Conservation (phyloP, 2,329 filamentous ascomycete species). For the Monosporascus cannonballus region DNA sequence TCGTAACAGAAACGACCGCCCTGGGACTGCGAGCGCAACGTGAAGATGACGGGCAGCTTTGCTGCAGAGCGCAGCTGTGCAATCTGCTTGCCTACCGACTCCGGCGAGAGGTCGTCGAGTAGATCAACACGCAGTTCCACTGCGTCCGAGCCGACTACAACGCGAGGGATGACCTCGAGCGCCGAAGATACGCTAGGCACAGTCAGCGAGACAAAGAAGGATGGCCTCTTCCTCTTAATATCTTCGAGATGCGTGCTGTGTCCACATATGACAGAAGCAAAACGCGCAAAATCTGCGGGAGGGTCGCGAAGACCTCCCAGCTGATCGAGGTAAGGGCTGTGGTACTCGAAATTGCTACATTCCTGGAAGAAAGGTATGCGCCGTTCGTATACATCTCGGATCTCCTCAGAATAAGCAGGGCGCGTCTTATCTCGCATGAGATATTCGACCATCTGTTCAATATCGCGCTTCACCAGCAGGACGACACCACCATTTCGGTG, state of each 20-base stretch:
- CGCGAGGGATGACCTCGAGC: constrained; percentile 59
- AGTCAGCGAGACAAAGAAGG: constrained; percentile 91
- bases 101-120: constrained; percentile 66
- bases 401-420: constrained; percentile 88
- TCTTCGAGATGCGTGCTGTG: constrained; percentile 48
- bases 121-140: constrained; percentile 93
- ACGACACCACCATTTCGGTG: constrained; percentile 75
- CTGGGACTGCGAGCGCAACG: constrained; percentile 77
- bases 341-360: constrained; percentile 92
- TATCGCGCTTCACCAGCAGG: constrained; percentile 80
- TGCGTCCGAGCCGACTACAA: constrained; percentile 81
- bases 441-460: constrained; percentile 82
- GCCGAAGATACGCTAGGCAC: constrained; percentile 65
- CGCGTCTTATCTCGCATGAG: constrained; percentile 82
- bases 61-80: constrained; percentile 68
- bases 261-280: constrained; percentile 65
- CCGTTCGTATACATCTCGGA: constrained; percentile 83
- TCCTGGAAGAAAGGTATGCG: constrained; percentile 85
- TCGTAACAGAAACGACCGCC: constrained; percentile 83
- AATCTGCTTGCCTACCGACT: constrained; percentile 78
- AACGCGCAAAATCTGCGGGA: constrained; percentile 66
- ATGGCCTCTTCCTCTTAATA: constrained; percentile 61
- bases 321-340: constrained; percentile 62
- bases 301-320: constrained; percentile 34
- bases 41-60: constrained; percentile 83